Evolutionary conservation across 208 protist species (phyloP).

Genomic region (Dictyostelium gargantuum): DNA sequence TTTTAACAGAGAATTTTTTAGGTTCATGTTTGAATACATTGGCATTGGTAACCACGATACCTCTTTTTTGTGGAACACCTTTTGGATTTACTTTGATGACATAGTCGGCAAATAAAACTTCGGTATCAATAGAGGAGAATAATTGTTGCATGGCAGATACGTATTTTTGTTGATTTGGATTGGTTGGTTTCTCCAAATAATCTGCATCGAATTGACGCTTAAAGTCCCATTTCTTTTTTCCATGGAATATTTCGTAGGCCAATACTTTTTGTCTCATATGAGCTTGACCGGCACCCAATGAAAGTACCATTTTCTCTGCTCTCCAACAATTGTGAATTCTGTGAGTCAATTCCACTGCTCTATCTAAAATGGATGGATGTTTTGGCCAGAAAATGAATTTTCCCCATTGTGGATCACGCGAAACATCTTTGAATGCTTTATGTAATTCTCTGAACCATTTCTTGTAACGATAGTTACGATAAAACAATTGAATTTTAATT

Average conservation of each 20-base stretch:
- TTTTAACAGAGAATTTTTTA: constrained; percentile 62
- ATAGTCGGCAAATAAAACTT: constrained; percentile 65
- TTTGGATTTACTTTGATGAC: constrained; percentile 65
- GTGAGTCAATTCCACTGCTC: not conserved
- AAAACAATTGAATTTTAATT: constrained; percentile 65
- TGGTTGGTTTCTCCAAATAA: constrained; percentile 39
- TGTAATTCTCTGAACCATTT: constrained; percentile 24
- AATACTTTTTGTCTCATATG: constrained; percentile 65
- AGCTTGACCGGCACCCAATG: not conserved
- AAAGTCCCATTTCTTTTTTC: constrained; percentile 47
- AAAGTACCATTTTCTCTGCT: constrained; percentile 33
- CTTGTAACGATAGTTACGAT: constrained; percentile 25
- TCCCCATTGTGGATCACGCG: not conserved
- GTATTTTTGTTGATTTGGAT: constrained; percentile 65
- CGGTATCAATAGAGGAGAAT: constrained; percentile 5
- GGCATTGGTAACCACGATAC: constrained; percentile 47
- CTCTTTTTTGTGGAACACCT: constrained; percentile 27
- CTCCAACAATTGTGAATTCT: constrained; percentile 64
- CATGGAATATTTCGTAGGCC: constrained; percentile 39
- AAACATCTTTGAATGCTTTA: not conserved
- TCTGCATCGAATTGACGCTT: constrained; percentile 21
- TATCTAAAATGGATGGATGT: not conserved
- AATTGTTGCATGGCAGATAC: constrained; percentile 40
- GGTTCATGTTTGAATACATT: constrained; percentile 66
- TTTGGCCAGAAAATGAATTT: constrained; percentile 17